Conservation (phyloP, 2,329 filamentous ascomycete genomes). For the Aspergillus ochraceus region DNA sequence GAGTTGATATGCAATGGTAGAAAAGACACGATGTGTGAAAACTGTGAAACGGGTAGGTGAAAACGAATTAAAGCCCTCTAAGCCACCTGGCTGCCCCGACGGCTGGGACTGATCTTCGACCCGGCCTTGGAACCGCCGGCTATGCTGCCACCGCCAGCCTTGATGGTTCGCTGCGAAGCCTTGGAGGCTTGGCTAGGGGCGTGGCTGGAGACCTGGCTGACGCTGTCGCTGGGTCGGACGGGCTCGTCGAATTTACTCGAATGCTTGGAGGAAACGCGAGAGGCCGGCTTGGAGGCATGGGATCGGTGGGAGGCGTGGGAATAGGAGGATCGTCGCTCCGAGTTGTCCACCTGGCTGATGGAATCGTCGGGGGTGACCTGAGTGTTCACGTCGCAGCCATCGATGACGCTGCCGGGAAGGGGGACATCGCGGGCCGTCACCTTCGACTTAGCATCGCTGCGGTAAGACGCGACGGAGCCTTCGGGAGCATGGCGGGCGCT, state of each 20-base stretch:
- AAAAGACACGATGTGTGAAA: background rate
- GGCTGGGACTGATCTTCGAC: slow-evolving; percentile 31
- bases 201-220: slow-evolving; percentile 40
- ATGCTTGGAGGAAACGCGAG: slow-evolving; percentile 30
- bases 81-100: slow-evolving; percentile 29
- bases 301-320: slow-evolving; percentile 28
- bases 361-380: slow-evolving; percentile 80
- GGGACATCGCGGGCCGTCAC: slow-evolving; percentile 29
- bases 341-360: slow-evolving; percentile 63
- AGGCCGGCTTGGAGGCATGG: slow-evolving; percentile 27
- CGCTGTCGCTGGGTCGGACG: slow-evolving; percentile 39
- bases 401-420: slow-evolving; percentile 33
- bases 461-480: slow-evolving; percentile 28
- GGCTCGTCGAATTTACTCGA: slow-evolving; percentile 40
- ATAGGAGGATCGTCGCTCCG: slow-evolving; percentile 25
- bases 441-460: slow-evolving; percentile 22
- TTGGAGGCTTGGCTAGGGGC: slow-evolving; percentile 23
- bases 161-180: slow-evolving; percentile 33
- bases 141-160: slow-evolving; percentile 27
- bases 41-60: background rate
- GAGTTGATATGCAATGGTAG: background rate
- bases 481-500: slow-evolving; percentile 37
- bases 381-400: slow-evolving; percentile 36
- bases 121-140: slow-evolving; percentile 21
- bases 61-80: slow-evolving; percentile 14